phyloP scores from a whole-genome alignment of 169 alveolate genomes.

The Plasmodium adleri region DNA sequence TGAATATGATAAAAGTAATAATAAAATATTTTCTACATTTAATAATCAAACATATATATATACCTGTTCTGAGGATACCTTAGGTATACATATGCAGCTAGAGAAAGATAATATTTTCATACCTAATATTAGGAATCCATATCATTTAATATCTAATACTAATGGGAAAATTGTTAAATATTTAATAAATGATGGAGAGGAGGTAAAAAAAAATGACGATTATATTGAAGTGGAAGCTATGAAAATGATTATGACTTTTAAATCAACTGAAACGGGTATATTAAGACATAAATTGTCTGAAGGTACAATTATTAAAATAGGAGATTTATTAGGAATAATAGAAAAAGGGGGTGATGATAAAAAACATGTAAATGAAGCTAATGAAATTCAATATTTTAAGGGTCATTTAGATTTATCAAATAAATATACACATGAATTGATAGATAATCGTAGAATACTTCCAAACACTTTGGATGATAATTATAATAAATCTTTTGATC shows the following conservation, averaged over 20 bases:
- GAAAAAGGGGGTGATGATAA: conserved; percentile 30
- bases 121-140: conserved; percentile 62
- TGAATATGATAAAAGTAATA: conserved; percentile 56
- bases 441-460: background rate
- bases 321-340: conserved; percentile 82
- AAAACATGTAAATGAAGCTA: conserved; percentile 13
- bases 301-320: conserved; percentile 84
- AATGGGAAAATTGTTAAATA: conserved; percentile 82
- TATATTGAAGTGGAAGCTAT: conserved; percentile 88
- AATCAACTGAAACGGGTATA: conserved; percentile 83
- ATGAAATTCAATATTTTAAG: conserved; percentile 16
- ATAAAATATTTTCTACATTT: conserved; percentile 55
- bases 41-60: conserved; percentile 63
- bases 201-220: conserved; percentile 82
- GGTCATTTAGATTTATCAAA: conserved; percentile 74
- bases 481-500: background rate
- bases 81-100: conserved; percentile 68
- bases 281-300: conserved; percentile 84
- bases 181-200: conserved; percentile 82
- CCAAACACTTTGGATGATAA: background rate
- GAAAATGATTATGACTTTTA: conserved; percentile 88
- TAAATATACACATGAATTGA: conserved; percentile 55
- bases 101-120: conserved; percentile 64
- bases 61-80: conserved; percentile 54
- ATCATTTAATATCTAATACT: conserved; percentile 68